phyloP scores from a whole-genome alignment of 768 basidiomycete species.

The Suillus occidentalis region DNA sequence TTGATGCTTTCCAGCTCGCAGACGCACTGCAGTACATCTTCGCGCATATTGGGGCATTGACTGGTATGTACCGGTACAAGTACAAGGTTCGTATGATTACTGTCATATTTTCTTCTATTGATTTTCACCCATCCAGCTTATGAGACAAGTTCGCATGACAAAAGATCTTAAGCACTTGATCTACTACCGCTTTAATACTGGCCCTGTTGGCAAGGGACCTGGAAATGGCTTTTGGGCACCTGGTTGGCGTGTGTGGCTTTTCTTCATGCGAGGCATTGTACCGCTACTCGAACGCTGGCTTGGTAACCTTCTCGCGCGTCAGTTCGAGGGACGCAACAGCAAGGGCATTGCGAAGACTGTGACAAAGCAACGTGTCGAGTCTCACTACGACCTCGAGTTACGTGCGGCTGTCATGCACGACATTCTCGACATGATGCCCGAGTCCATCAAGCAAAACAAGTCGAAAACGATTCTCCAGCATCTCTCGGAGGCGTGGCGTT shows the following conservation, averaged over 20 bases:
- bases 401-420: constrained; percentile 99
- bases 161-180: constrained; percentile 99
- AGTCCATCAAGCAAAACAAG: constrained; percentile 99
- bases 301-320: constrained; percentile 94
- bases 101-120: constrained; percentile 3
- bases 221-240: constrained; percentile 99
- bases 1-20: constrained; percentile 98
- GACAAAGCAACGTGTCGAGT: constrained; percentile 98
- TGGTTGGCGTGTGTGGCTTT: constrained; percentile 99
- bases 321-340: constrained; percentile 97
- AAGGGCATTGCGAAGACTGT: constrained; percentile 97
- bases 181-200: constrained; percentile 99
- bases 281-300: constrained; percentile 98
- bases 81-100: constrained; percentile 70
- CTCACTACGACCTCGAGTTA: constrained; percentile 96
- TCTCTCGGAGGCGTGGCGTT: constrained; percentile 97
- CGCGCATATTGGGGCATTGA: constrained; percentile 94
- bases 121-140: constrained; percentile 54
- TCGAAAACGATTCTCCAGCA: constrained; percentile 99
- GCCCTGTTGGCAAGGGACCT: constrained; percentile 98
- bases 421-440: constrained; percentile 99
- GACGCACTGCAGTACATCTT: constrained; percentile 99
- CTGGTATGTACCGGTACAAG: constrained; percentile 99
- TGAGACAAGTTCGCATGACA: constrained; percentile 99
- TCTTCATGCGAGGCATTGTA: constrained; percentile 99